These are phyloP conservation scores for Benincasa hispida DNA, from an alignment of 306 rosid species.

Conservation along the genomic window DNA sequence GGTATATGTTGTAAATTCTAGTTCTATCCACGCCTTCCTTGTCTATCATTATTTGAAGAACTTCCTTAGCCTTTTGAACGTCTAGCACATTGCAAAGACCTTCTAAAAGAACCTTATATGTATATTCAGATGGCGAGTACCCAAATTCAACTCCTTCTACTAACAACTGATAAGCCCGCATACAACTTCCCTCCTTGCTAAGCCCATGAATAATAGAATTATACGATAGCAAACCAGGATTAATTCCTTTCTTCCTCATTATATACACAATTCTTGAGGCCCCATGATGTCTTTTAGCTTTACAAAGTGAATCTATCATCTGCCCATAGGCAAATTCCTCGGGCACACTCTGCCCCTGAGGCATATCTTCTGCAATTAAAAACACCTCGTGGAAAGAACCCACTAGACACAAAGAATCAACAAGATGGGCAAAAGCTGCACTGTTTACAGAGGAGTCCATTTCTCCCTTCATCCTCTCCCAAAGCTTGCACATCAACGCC, in stretches of 20 bases:
- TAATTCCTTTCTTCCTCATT: constrained; percentile 52
- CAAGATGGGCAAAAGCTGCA: constrained; percentile 53
- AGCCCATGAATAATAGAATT: constrained; percentile 67
- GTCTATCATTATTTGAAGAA: constrained; percentile 46
- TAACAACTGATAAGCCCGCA: constrained; percentile 72
- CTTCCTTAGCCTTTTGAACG: constrained; percentile 43
- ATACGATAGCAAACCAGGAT: constrained; percentile 42
- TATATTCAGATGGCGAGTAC: constrained; percentile 43
- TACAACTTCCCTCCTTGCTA: constrained; percentile 60
- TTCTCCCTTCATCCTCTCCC: constrained; percentile 55
- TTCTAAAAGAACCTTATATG: constrained; percentile 54
- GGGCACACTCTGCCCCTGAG: constrained; percentile 30
- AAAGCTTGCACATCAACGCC: constrained; percentile 35
- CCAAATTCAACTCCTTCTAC: constrained; percentile 59
- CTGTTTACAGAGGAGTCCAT: constrained; percentile 24
- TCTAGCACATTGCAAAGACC: constrained; percentile 45
- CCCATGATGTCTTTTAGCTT: constrained; percentile 48
- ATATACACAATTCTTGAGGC: constrained; percentile 64
- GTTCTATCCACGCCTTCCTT: constrained; percentile 47
- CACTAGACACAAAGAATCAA: constrained; percentile 51
- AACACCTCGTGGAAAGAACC: constrained; percentile 57
- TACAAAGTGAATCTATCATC: constrained; percentile 86
- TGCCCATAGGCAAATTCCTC: constrained; percentile 50
- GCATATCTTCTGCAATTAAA: constrained; percentile 53
- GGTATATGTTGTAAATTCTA: constrained; percentile 66